phyloP scores from a whole-genome alignment of 1,284 basidiomycete species.

The Marasmius oreades region DNA sequence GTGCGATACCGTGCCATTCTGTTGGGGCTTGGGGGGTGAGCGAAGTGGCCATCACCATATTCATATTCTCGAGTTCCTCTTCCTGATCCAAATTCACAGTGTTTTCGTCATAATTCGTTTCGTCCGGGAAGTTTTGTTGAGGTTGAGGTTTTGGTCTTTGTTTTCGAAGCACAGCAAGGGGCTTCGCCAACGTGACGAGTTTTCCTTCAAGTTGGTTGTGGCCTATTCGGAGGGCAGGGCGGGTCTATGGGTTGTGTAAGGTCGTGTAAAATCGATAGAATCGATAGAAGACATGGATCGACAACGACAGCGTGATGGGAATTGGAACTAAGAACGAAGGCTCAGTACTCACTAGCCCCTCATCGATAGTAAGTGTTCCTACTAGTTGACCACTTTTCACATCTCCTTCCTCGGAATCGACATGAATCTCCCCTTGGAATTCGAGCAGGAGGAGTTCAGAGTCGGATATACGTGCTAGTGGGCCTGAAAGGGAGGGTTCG shows the following conservation, averaged over 20 bases:
- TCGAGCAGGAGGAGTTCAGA: slow-evolving; percentile 72
- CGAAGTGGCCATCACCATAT: too few species aligned
- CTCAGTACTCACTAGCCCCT: slow-evolving; percentile 37
- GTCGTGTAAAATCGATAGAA: background rate
- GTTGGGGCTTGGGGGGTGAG: slow-evolving; percentile 10
- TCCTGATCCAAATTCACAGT: too few species aligned
- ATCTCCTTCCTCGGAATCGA: slow-evolving; percentile 40
- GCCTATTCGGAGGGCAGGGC: slow-evolving; percentile 78
- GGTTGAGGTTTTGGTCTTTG: background rate
- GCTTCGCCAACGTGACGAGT: slow-evolving; percentile 71
- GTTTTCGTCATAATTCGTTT: too few species aligned
- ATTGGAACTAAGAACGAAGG: background rate
- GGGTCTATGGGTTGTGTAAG: slow-evolving; percentile 44
- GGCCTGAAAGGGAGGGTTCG: slow-evolving; percentile 45
- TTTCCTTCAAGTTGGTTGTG: slow-evolving; percentile 90
- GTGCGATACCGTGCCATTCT: slow-evolving; percentile 39
- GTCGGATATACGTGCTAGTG: slow-evolving; percentile 62
- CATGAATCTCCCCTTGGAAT: slow-evolving; percentile 69
- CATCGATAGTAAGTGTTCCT: slow-evolving; percentile 56
- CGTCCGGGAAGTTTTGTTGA: too few species aligned
- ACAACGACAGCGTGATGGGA: background rate
- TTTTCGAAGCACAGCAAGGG: slow-evolving; percentile 41
- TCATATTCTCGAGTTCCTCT: too few species aligned
- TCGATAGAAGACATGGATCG: too few species aligned
- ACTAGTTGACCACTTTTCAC: slow-evolving; percentile 58